Evolutionary conservation across 208 protist genomes (phyloP).

Genomic region (Acanthamoeba castellanii): DNA sequence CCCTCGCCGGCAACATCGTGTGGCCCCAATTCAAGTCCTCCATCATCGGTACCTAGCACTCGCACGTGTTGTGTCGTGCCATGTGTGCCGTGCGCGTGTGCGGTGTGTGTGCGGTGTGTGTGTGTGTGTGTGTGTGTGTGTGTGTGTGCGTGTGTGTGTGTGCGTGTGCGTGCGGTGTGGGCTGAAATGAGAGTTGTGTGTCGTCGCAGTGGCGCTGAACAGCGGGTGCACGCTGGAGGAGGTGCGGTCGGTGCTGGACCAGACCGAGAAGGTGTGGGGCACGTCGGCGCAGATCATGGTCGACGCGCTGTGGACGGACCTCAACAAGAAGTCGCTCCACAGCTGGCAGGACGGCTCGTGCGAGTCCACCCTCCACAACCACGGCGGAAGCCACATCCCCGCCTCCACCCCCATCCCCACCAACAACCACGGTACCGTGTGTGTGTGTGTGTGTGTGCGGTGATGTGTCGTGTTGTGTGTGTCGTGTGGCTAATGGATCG

Average conservation of each 20-base stretch:
- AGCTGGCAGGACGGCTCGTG: slow-evolving; percentile 28
- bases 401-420: not conserved
- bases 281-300: slow-evolving; percentile 34
- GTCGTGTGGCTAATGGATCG: no score
- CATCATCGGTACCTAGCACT: not conserved
- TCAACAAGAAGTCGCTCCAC: slow-evolving; percentile 20
- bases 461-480: not conserved
- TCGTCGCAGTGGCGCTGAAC: slow-evolving; percentile 9
- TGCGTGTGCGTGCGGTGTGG: no score
- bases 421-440: not conserved
- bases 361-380: not conserved
- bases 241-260: slow-evolving; percentile 13
- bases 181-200: not conserved
- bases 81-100: not conserved
- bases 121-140: no score
- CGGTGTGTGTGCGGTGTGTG: not conserved
- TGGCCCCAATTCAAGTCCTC: slow-evolving; percentile 39
- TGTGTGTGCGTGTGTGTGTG: no score
- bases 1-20: slow-evolving; percentile 19
- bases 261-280: slow-evolving; percentile 17
- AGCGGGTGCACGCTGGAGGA: slow-evolving; percentile 22
- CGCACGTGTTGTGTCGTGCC: not conserved
- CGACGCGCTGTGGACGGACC: slow-evolving; percentile 10
- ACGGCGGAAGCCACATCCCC: not conserved
- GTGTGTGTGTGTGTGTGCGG: not conserved